Conservation (phyloP, 2,329 filamentous ascomycete genomes). For the Thielaviopsis populi region DNA sequence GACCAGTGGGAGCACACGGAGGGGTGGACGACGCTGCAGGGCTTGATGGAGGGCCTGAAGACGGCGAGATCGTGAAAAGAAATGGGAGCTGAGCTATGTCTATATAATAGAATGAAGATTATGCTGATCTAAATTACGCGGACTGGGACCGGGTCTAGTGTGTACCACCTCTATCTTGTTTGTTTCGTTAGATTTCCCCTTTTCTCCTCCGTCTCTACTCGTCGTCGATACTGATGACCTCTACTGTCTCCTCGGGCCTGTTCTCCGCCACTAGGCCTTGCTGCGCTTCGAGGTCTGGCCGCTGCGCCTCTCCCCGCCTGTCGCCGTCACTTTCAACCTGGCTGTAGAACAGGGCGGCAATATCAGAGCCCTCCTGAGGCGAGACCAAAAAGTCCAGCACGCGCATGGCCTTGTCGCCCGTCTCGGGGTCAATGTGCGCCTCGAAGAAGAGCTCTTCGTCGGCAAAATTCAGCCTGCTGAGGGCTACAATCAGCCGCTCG, state of each 20-base stretch:
- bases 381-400: constrained; percentile 69
- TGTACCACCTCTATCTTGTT: not conserved
- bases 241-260: not conserved
- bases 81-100: not conserved
- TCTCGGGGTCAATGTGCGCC: constrained; percentile 58
- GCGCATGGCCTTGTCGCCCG: constrained; percentile 65
- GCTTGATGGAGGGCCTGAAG: constrained; percentile 40
- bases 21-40: constrained; percentile 49
- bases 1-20: constrained; percentile 66
- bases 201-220: not conserved
- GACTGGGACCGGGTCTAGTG: not conserved
- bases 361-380: constrained; percentile 46
- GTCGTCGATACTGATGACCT: not conserved
- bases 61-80: not conserved
- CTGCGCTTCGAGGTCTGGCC: not conserved
- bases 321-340: not conserved
- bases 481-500: constrained; percentile 66
- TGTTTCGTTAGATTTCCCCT: too few relatives aligned
- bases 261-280: not conserved
- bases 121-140: not conserved
- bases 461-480: constrained; percentile 74
- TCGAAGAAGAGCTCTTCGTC: constrained; percentile 67
- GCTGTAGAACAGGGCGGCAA: constrained; percentile 27
- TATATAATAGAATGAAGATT: not conserved
- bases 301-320: not conserved